Conservation (phyloP, 192 early-diverging fungal species). For the Entomortierella lignicola region DNA sequence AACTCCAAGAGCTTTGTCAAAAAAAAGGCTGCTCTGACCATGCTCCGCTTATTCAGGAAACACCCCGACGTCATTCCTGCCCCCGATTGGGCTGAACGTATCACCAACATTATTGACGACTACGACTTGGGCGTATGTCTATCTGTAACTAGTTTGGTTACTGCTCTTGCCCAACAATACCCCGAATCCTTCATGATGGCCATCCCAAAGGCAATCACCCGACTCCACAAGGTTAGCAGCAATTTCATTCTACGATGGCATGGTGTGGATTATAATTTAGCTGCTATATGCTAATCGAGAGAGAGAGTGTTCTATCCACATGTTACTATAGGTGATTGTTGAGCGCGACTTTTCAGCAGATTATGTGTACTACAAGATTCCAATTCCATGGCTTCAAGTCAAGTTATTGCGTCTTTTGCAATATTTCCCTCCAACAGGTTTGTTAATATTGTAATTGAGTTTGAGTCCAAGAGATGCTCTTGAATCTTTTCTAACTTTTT, state of each 20-base stretch:
- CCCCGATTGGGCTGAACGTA: slow-evolving; percentile 86
- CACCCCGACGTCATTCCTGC: slow-evolving; percentile 90
- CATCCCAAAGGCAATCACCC: slow-evolving; percentile 80
- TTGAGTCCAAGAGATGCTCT: neutral
- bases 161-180: slow-evolving; percentile 91
- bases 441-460: neutral
- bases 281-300: too few relatives aligned
- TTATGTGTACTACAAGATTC: slow-evolving; percentile 98
- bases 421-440: slow-evolving; percentile 91
- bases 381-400: slow-evolving; percentile 98
- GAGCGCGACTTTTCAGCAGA: slow-evolving; percentile 85
- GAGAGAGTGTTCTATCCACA: neutral
- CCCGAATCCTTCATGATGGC: slow-evolving; percentile 83
- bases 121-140: slow-evolving; percentile 90
- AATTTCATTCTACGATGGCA: neutral
- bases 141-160: slow-evolving; percentile 85
- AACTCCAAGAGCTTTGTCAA: slow-evolving; percentile 87
- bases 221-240: slow-evolving; percentile 77
- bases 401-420: slow-evolving; percentile 94
- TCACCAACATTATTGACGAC: slow-evolving; percentile 88
- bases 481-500: neutral
- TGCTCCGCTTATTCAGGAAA: slow-evolving; percentile 90
- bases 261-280: too few relatives aligned
- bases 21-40: slow-evolving; percentile 96
- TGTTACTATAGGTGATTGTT: slow-evolving; percentile 74